phyloP scores from a whole-genome alignment of 2,329 filamentous ascomycete genomes.

The Penicillium sp. region DNA sequence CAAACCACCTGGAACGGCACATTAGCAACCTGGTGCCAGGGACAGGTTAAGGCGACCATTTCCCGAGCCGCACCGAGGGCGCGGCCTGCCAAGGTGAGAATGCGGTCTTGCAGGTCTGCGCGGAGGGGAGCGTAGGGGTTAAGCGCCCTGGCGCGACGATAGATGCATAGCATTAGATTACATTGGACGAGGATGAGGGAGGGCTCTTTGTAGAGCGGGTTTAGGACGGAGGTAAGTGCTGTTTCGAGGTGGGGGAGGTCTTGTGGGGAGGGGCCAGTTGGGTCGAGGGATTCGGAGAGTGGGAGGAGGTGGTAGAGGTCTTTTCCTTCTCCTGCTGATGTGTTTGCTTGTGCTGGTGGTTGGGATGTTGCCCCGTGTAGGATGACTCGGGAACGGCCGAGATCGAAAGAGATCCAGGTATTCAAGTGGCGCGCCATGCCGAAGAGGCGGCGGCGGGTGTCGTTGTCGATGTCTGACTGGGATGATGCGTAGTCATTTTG shows the following conservation, averaged over 20 bases:
- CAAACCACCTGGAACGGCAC: conserved; percentile 65
- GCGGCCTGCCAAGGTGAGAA: conserved; percentile 51
- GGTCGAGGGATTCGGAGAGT: conserved; percentile 59
- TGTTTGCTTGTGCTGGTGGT: conserved; percentile 35
- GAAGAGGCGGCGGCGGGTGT: conserved; percentile 50
- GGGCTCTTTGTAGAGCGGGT: conserved; percentile 44
- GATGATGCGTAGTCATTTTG: not conserved
- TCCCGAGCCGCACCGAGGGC: conserved; percentile 54
- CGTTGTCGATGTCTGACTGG: conserved; percentile 41
- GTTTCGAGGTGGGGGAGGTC: conserved; percentile 49
- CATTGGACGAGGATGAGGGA: conserved; percentile 56
- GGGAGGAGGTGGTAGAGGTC: conserved; percentile 60
- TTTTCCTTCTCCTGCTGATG: conserved; percentile 9
- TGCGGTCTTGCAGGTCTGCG: conserved; percentile 48
- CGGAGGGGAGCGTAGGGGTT: conserved; percentile 50
- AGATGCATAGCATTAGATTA: conserved; percentile 61
- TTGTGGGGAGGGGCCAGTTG: conserved; percentile 46
- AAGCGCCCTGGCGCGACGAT: conserved; percentile 57
- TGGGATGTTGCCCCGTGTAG: conserved; percentile 52
- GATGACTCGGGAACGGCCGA: conserved; percentile 58
- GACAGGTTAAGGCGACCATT: conserved; percentile 51
- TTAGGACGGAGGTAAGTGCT: conserved; percentile 48
- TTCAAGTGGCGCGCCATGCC: conserved; percentile 62
- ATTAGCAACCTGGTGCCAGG: conserved; percentile 65
- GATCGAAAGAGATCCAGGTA: conserved; percentile 63